Percentiles rank a stretch among this genome's conserved stretches.
phyloP scores from a whole-genome alignment of 352 stramenopile genomes.

The Phytophthora hybrid region DNA sequence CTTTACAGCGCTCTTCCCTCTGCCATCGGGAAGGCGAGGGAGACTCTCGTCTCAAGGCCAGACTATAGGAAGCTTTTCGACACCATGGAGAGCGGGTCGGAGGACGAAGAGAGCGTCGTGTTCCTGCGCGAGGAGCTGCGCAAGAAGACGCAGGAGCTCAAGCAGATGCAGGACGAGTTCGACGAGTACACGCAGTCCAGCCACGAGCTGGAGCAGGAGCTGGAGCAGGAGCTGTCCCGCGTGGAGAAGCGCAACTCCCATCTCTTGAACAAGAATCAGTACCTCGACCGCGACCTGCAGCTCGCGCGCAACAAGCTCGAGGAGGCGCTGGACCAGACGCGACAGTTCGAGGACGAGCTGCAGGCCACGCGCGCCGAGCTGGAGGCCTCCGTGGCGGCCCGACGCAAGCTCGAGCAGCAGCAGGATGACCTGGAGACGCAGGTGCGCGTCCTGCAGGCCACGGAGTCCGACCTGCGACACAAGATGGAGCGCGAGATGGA shows the following conservation, averaged over 20 bases:
- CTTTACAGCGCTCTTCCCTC: constrained; percentile 22
- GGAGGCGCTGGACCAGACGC: constrained; percentile 57
- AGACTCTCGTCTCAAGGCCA: constrained; percentile 18
- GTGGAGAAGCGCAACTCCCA: constrained; percentile 62
- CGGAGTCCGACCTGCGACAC: constrained; percentile 78
- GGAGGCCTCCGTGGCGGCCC: constrained; percentile 39
- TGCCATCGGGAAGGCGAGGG: constrained; percentile 7
- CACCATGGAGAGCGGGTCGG: constrained; percentile 45
- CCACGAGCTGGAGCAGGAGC: constrained; percentile 78
- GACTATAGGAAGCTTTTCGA: no score
- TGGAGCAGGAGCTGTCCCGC: constrained; percentile 78
- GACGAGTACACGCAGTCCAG: constrained; percentile 88
- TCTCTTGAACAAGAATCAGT: constrained; percentile 54
- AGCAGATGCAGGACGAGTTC: constrained; percentile 77
- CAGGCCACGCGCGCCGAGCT: constrained; percentile 55
- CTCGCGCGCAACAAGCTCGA: constrained; percentile 61
- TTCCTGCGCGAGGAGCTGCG: constrained; percentile 58
- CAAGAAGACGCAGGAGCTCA: constrained; percentile 68
- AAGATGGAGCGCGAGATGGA: constrained; percentile 89
- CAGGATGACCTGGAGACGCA: constrained; percentile 83
- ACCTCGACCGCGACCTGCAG: constrained; percentile 64
- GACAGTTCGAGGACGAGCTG: constrained; percentile 65
- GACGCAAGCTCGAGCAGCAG: constrained; percentile 73
- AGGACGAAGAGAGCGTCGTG: constrained; percentile 43
- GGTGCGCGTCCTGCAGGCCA: constrained; percentile 84